Conservation (phyloP, 768 basidiomycete species). For the Russula lepida region DNA sequence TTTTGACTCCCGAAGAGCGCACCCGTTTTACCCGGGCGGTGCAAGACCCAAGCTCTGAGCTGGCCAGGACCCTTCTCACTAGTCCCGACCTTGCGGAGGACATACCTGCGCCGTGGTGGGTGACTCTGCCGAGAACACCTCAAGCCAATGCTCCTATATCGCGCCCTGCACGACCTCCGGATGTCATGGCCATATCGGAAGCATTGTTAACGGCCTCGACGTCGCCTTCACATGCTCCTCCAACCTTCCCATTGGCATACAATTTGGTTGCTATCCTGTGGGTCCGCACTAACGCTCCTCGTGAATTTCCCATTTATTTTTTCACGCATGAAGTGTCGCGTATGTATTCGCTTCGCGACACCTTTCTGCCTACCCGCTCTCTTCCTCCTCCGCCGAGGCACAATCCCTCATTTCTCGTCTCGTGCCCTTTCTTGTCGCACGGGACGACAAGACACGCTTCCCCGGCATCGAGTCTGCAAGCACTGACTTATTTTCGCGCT, state of each 20-base stretch:
- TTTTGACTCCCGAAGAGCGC: conserved; percentile 52
- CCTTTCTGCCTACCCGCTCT: conserved; percentile 51
- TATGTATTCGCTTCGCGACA: conserved; percentile 62
- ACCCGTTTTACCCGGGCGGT: conserved; percentile 51
- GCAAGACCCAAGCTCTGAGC: conserved; percentile 51
- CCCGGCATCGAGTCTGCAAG: conserved; percentile 42
- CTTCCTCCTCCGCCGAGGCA: conserved; percentile 33
- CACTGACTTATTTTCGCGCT: conserved; percentile 60
- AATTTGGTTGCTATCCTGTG: conserved; percentile 65
- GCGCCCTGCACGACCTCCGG: conserved; percentile 34
- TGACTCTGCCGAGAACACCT: background rate
- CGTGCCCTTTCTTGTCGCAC: conserved; percentile 58
- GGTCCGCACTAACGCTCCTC: conserved; percentile 24
- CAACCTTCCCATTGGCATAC: conserved; percentile 40
- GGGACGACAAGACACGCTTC: conserved; percentile 48
- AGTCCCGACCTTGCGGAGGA: conserved; percentile 46
- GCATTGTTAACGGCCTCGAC: conserved; percentile 33
- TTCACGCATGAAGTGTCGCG: conserved; percentile 40
- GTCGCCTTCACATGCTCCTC: conserved; percentile 22
- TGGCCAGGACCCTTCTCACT: conserved; percentile 51
- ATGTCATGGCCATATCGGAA: conserved; percentile 37
- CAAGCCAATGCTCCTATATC: background rate
- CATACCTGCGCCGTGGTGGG: conserved; percentile 69
- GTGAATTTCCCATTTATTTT: background rate
- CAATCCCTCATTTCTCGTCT: conserved; percentile 43